Evolutionary conservation across 805 yeast genomes (phyloP).

Genomic region (Yamadazyma tumulicola): DNA sequence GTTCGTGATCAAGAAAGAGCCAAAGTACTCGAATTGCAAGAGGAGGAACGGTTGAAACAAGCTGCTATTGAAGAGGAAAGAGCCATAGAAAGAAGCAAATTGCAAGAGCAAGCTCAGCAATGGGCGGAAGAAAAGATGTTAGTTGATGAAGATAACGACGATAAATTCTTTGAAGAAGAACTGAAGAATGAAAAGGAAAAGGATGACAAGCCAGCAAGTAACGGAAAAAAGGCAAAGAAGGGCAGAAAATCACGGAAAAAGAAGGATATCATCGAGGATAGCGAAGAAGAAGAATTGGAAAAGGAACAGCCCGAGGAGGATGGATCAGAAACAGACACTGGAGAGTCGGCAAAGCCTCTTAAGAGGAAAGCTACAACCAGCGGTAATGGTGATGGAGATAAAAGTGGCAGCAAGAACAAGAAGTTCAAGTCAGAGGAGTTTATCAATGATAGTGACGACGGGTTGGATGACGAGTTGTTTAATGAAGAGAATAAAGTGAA

Average conservation of each 20-base stretch:
- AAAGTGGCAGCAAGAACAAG: conserved; percentile 18
- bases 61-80: conserved; percentile 45
- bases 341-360: background rate
- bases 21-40: conserved; percentile 32
- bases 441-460: conserved; percentile 49
- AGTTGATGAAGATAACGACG: conserved; percentile 36
- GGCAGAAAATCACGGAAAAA: conserved; percentile 19
- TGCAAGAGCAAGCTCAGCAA: conserved; percentile 50
- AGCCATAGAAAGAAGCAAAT: conserved; percentile 43
- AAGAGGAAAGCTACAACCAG: conserved; percentile 8
- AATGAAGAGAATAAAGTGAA: conserved; percentile 16
- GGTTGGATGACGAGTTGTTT: conserved; percentile 30
- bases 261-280: conserved; percentile 32
- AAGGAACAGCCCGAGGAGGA: conserved; percentile 4
- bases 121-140: conserved; percentile 44
- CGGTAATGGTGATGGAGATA: conserved; percentile 3
- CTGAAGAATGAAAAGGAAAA: conserved; percentile 28
- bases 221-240: conserved; percentile 20
- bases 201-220: conserved; percentile 29
- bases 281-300: conserved; percentile 25
- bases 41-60: conserved; percentile 39
- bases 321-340: conserved; percentile 1
- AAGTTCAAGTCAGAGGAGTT: conserved; percentile 26
- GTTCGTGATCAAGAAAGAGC: conserved; percentile 55
- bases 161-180: conserved; percentile 31